phyloP scores from a whole-genome alignment of 164 flowering plant genomes.

The Vitis vinifera region ASM3070453v1 NC_081810.1:5269501-5270000 shows the following conservation, averaged over 20 bases:
- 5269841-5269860: slow-evolving; percentile 57
- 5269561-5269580: slow-evolving; percentile 70
- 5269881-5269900: slow-evolving; percentile 65
- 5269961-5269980: slow-evolving; percentile 64
- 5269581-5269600: slow-evolving; percentile 83
- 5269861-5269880: slow-evolving; percentile 78
- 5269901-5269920: slow-evolving; percentile 71
- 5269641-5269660: slow-evolving; percentile 58
- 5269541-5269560: slow-evolving; percentile 67
- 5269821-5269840: slow-evolving; percentile 60
- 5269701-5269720: slow-evolving; percentile 60
- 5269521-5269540: slow-evolving; percentile 64
- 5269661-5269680: slow-evolving; percentile 69
- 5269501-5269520: slow-evolving; percentile 56
- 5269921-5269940: slow-evolving; percentile 54
- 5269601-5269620: slow-evolving; percentile 68
- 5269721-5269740: slow-evolving; percentile 62
- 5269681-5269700: slow-evolving; percentile 68
- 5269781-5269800: slow-evolving; percentile 77
- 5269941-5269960: slow-evolving; percentile 75
- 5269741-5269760: slow-evolving; percentile 30
- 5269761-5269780: slow-evolving; percentile 48
- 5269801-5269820: slow-evolving; percentile 69
- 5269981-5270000: slow-evolving; percentile 78
- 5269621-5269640: slow-evolving; percentile 59